A percentile compares a stretch with the other conserved stretches of the same genome.
Evolutionary conservation across 768 basidiomycete genomes (phyloP).

Genomic region (Rhodotorula paludigena): DNA sequence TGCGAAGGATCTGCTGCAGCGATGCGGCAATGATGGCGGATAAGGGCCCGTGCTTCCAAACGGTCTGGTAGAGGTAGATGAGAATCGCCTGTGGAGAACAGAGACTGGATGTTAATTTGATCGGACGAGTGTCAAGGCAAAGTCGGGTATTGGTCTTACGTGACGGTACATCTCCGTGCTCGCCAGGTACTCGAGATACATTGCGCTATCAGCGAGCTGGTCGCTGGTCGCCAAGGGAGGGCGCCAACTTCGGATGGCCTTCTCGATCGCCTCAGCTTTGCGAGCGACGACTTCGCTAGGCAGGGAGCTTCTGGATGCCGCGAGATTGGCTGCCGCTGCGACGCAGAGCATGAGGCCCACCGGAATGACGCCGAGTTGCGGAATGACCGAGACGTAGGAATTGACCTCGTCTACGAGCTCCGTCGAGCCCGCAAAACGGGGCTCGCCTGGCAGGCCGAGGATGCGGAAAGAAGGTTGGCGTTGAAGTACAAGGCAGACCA

Average conservation of each 20-base stretch:
- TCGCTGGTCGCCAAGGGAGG: background rate
- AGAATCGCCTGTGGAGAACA: conserved; percentile 5
- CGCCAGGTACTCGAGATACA: conserved; percentile 6
- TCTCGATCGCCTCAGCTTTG: conserved; percentile 29
- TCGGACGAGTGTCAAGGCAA: background rate
- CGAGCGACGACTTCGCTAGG: conserved; percentile 18
- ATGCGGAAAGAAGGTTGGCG: conserved; percentile 19
- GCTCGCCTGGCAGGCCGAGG: conserved; percentile 15
- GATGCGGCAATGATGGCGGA: conserved; percentile 1
- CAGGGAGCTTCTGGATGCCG: conserved; percentile 8
- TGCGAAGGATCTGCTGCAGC: conserved; percentile 16
- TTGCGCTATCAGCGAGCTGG: conserved; percentile 1
- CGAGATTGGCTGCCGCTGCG: conserved; percentile 20
- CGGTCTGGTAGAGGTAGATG: conserved; percentile 32
- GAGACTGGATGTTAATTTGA: background rate
- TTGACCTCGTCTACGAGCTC: background rate
- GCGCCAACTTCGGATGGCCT: conserved; percentile 18
- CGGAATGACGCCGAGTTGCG: conserved; percentile 15
- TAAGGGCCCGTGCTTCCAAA: conserved; percentile 21
- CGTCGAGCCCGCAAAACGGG: background rate
- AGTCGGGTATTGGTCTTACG: conserved; percentile 5
- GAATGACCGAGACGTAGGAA: background rate
- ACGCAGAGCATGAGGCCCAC: conserved; percentile 31
- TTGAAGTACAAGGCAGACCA: conserved; percentile 10
- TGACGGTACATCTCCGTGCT: conserved; percentile 36